A percentile compares a stretch with the other conserved stretches of the same genome.
These are phyloP conservation scores for Suhomyces sp. DNA, from an alignment of 805 yeast species.

Conservation along the genomic window DNA sequence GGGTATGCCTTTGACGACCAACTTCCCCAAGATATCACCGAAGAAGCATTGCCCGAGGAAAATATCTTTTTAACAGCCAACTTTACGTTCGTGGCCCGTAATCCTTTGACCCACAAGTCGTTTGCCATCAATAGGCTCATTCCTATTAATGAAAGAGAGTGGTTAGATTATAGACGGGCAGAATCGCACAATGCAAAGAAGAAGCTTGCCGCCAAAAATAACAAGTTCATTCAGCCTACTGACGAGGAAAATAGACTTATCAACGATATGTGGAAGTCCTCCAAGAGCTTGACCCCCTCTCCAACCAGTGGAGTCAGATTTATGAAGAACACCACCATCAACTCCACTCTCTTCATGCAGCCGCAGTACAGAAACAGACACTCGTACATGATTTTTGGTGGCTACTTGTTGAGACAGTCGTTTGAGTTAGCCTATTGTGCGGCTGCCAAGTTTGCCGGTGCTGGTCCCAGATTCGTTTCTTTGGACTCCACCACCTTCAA, in stretches of 20 bases:
- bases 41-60: conserved; percentile 56
- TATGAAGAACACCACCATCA: conserved; percentile 69
- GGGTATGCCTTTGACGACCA: conserved; percentile 72
- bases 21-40: conserved; percentile 51
- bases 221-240: conserved; percentile 59
- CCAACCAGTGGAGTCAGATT: conserved; percentile 40
- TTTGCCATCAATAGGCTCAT: conserved; percentile 79
- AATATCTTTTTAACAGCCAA: conserved; percentile 83
- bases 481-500: conserved; percentile 88
- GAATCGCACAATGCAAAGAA: conserved; percentile 87
- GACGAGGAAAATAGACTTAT: conserved; percentile 69
- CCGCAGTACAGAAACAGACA: conserved; percentile 96
- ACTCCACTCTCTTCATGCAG: conserved; percentile 86
- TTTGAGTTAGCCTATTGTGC: conserved; percentile 93
- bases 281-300: conserved; percentile 28
- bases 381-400: conserved; percentile 93
- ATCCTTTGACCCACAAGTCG: conserved; percentile 87
- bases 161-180: conserved; percentile 83
- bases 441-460: conserved; percentile 82
- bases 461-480: conserved; percentile 85
- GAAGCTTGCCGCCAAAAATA: conserved; percentile 68
- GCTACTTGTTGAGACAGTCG: conserved; percentile 86
- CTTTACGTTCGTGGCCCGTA: conserved; percentile 93
- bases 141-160: conserved; percentile 72
- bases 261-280: conserved; percentile 67